Conservation (phyloP, 2,329 filamentous ascomycete genomes). For the Clarireedia hainanense region DNA sequence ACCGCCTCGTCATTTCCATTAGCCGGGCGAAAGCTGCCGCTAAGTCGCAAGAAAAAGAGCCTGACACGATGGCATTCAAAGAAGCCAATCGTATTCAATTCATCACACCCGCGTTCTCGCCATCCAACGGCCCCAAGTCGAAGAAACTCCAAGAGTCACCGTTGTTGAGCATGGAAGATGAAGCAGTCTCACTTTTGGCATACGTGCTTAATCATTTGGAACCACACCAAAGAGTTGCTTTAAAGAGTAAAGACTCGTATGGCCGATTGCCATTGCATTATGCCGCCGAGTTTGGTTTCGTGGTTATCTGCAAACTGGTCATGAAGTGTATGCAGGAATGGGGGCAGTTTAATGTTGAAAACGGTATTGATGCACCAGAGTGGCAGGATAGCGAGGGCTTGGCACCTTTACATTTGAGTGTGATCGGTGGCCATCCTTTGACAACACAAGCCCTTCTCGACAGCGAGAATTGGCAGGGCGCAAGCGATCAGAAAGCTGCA, state of each 20-base stretch:
- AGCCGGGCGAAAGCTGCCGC: conserved; percentile 59
- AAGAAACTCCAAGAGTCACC: conserved; percentile 61
- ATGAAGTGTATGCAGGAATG: conserved; percentile 85
- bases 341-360: conserved; percentile 74
- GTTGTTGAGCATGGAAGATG: conserved; percentile 60
- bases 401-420: conserved; percentile 83
- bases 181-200: conserved; percentile 61
- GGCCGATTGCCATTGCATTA: conserved; percentile 86
- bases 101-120: conserved; percentile 69
- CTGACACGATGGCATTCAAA: conserved; percentile 33
- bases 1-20: conserved; percentile 86
- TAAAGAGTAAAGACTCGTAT: conserved; percentile 66
- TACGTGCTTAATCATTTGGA: conserved; percentile 61
- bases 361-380: conserved; percentile 76
- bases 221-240: conserved; percentile 56
- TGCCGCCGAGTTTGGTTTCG: conserved; percentile 88
- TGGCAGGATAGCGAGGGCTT: conserved; percentile 94
- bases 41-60: conserved; percentile 20
- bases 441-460: conserved; percentile 77
- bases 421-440: conserved; percentile 81
- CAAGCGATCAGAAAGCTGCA: conserved; percentile 50
- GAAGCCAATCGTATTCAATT: conserved; percentile 47
- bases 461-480: conserved; percentile 68
- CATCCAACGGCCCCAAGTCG: conserved; percentile 51
- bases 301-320: conserved; percentile 79